Conservation (phyloP, 495 filamentous ascomycete genomes). For the Aspergillus campestris region DNA sequence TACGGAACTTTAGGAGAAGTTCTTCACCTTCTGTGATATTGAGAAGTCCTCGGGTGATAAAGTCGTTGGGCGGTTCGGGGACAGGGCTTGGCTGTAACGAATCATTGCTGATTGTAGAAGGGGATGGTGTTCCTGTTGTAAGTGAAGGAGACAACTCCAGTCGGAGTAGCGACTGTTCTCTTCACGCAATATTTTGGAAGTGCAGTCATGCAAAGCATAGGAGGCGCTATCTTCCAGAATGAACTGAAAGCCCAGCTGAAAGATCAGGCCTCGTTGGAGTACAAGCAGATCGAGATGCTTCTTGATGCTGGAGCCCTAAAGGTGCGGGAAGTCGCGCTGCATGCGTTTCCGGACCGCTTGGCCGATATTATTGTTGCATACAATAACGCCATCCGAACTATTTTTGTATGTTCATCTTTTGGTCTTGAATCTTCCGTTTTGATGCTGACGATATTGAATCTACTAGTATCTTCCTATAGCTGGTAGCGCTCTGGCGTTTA, state of each 20-base stretch:
- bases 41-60: too few relatives aligned
- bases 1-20: not conserved
- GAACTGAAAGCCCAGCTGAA: not conserved
- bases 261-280: not conserved
- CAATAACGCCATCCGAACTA: slow-evolving; percentile 5
- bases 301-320: not conserved
- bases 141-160: too few relatives aligned
- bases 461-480: slow-evolving; percentile 6
- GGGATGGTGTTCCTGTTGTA: not conserved
- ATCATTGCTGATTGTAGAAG: too few relatives aligned
- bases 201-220: slow-evolving; percentile 3
- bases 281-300: not conserved
- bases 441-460: slow-evolving; percentile 1
- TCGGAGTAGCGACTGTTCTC: slow-evolving; percentile 48
- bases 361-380: not conserved
- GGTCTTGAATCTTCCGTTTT: slow-evolving; percentile 3
- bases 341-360: not conserved
- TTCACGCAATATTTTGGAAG: slow-evolving; percentile 37
- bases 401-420: too few relatives aligned
- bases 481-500: too few relatives aligned
- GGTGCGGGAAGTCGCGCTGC: not conserved
- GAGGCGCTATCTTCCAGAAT: slow-evolving; percentile 2
- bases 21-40: too few relatives aligned
- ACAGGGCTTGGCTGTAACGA: too few relatives aligned
- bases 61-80: too few relatives aligned